phyloP scores from a whole-genome alignment of 768 basidiomycete genomes.

The Kwoniella shandongensis region DNA sequence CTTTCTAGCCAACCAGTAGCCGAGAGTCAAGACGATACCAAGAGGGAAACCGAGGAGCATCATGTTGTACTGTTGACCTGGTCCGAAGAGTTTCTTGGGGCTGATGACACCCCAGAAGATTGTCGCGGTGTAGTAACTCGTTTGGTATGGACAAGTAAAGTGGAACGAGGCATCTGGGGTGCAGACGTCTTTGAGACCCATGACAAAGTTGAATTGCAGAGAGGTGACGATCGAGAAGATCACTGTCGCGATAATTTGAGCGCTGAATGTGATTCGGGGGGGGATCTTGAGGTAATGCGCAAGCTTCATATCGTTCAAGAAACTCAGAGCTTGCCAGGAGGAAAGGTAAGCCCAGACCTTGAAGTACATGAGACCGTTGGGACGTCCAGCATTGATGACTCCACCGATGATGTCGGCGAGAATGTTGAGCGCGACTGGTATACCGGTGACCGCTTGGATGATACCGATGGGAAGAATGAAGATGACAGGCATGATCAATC shows the following conservation, averaged over 20 bases:
- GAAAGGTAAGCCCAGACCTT: slow-evolving; percentile 62
- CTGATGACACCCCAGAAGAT: slow-evolving; percentile 54
- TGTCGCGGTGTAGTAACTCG: slow-evolving; percentile 54
- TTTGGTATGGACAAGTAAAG: slow-evolving; percentile 52
- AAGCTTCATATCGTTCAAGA: slow-evolving; percentile 70
- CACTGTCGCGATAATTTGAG: slow-evolving; percentile 52
- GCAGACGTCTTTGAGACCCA: slow-evolving; percentile 59
- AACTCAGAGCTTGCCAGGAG: slow-evolving; percentile 64
- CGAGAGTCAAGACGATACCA: slow-evolving; percentile 60
- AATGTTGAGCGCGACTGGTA: slow-evolving; percentile 17
- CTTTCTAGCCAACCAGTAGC: slow-evolving; percentile 9
- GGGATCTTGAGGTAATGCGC: slow-evolving; percentile 71
- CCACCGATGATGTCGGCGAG: slow-evolving; percentile 21
- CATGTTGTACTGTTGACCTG: slow-evolving; percentile 55
- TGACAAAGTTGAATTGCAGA: slow-evolving; percentile 44
- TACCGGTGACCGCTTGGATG: slow-evolving; percentile 13
- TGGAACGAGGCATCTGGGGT: slow-evolving; percentile 39
- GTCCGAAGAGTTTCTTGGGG: slow-evolving; percentile 53
- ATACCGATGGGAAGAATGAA: slow-evolving; percentile 57
- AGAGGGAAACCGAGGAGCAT: slow-evolving; percentile 73
- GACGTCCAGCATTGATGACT: slow-evolving; percentile 5
- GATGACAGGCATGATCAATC: slow-evolving; percentile 53
- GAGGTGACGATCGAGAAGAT: slow-evolving; percentile 44
- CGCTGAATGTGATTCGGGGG: slow-evolving; percentile 71
- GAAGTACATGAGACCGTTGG: slow-evolving; percentile 42